Conservation (phyloP, 495 filamentous ascomycete species). For the Ramalina peruviana region DNA sequence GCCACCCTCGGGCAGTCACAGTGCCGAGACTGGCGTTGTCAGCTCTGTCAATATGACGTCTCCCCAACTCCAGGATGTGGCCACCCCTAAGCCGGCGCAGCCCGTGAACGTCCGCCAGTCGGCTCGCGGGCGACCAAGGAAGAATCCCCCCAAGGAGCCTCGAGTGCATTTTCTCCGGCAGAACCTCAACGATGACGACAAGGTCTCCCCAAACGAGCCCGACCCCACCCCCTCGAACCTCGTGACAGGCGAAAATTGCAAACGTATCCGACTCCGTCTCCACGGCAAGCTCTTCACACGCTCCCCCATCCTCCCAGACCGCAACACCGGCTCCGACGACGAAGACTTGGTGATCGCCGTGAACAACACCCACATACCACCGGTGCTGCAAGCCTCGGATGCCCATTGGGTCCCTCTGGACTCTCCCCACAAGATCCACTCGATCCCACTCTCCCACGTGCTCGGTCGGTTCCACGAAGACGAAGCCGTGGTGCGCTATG, state of each 20-base stretch:
- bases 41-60: no score
- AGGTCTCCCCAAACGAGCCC: no score
- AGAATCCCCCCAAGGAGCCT: no score
- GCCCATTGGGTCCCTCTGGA: background rate
- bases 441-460: background rate
- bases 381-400: background rate
- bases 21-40: no score
- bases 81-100: no score
- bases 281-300: background rate
- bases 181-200: no score
- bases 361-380: background rate
- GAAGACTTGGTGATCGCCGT: background rate
- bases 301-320: background rate
- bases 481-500: background rate
- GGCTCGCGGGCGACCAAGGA: no score
- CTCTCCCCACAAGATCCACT: background rate
- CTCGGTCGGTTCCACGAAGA: conserved; percentile 7
- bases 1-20: no score
- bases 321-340: background rate
- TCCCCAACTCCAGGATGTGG: no score
- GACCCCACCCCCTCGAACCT: background rate
- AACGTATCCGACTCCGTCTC: background rate
- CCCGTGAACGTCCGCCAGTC: no score
- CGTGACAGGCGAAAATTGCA: background rate
- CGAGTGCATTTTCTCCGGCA: no score